Evolutionary conservation across 2,329 filamentous ascomycete genomes (phyloP), one percentile per base, ranked within the genome.

Genomic region (Stemphylium lycopersici): DNA sequence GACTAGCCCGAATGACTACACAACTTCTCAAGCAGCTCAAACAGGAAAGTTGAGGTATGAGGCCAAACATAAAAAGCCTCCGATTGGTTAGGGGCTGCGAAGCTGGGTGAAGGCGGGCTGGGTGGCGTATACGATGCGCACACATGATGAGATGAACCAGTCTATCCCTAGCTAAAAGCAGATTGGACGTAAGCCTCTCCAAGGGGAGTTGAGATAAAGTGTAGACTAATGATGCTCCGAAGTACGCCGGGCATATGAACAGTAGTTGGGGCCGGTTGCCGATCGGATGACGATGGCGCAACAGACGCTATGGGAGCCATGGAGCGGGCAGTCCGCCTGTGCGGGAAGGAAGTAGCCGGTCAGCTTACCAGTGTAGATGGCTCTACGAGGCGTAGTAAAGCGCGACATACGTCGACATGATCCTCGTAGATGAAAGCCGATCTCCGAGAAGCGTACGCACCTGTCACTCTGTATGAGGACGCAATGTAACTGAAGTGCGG

Each of bases 201-300:
- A 12, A 32, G 10, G 33, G 41, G 31, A 43, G 58, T 58, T 11
- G 10, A 53, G 34, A 58, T 58, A 58, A 33, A 50, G 52, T 56
- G 38, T 18, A 29, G 26, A 36, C 55, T 53, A 59, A 24, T 6
- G n/a, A 37, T 20, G 24, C 24, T 13, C 12, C 39, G 33, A 49
- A 38, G 18, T 11, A 49, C 26, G 38, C 32, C 33, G 29, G 31
- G 32, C 22, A 50, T 40, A 12, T n/a, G 18, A 32, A 41, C 37
- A 32, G 42, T 42, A 24, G 41, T 48, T 39, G 48, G 48, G 37
- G 29, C 8, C 31, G 34, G 41, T 48, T 22, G 48, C 41, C 34
- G 52, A 41, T 49, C 41, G 37, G 41, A 22, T 37, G n/a, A 36
- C 29, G 52, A 52, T 52, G 47, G 52, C 52, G 52, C 52, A 47